Evolutionary conservation across 495 filamentous ascomycete species (phyloP), one percentile per base, ranked within the genome.

Genomic region (Trichoderma gamsii): DNA sequence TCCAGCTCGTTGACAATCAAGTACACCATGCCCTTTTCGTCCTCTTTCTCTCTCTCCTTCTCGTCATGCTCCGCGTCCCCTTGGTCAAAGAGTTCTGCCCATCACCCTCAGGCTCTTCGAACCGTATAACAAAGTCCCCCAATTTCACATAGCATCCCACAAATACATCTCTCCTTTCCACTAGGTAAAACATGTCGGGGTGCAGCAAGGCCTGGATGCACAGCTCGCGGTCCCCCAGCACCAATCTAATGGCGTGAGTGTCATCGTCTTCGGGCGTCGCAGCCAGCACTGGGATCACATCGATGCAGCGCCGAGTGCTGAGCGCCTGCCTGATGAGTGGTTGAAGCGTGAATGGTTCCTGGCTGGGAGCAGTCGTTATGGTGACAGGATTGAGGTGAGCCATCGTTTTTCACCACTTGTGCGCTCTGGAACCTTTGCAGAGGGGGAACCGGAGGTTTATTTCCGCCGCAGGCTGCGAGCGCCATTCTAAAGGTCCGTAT

Each of bases 161-260:
- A 6, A 69, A 70, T 29, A 82, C 70, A 46, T 73, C 69, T 38
- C 74, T 78, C 21, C 66, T 41, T 27, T 83, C 80, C 9, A 81
- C 68, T 15, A 79, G 72, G 41, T 72, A 69, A 11, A 80, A 76
- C 32, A 78, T 74, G 61, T 76, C 76, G 16, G 73, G 69, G 12
- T 71, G 68, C 35, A 80, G 63, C 63, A 83, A 72, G 25, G 79
- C 80, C 70, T 83, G 80, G 41, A 83, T 72, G 52, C 77, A 79
- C 44, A 82, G 70, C 68, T 81, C 74, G 2, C 80, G 80, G 61
- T 83, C 80, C 16, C 80, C 77, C 0, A 83, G 71, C 16, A 82
- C 38, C 66, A 83, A 41, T 6, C 76, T 67, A 4, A 80, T 66
- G 8, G 73, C 70, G n/a, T 75, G 72, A 70, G 71, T 73, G 70